Evolutionary conservation across 768 basidiomycete genomes (phyloP).

Genomic region (Tylopilus subfusipes): DNA sequence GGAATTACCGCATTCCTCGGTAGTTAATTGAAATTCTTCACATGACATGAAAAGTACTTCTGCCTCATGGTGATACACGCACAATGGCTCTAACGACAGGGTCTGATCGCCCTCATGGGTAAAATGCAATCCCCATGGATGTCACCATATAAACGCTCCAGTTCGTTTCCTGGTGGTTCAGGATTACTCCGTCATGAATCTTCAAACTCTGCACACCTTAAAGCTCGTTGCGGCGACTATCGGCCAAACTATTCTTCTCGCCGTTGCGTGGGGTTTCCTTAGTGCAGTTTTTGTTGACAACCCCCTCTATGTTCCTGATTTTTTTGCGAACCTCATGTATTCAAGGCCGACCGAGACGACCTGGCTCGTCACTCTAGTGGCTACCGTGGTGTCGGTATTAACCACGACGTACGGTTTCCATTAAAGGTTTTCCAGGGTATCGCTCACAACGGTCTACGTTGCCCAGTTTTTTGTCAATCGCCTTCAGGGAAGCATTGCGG

Average conservation of each 20-base stretch:
- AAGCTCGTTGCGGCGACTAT: neutral
- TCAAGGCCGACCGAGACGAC: neutral
- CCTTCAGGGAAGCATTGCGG: conserved; percentile 17
- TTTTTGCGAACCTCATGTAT: neutral
- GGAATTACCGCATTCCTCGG: neutral
- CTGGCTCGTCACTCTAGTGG: neutral
- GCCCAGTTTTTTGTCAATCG: conserved; percentile 2
- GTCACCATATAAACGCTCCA: neutral
- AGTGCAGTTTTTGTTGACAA: neutral
- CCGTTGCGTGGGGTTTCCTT: neutral
- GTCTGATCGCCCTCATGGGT: neutral
- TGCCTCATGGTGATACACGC: neutral
- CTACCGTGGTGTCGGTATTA: neutral
- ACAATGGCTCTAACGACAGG: neutral
- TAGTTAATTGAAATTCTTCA: neutral
- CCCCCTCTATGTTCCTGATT: neutral
- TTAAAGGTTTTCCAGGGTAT: neutral
- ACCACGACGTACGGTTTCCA: neutral
- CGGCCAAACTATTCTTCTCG: conserved; percentile 1
- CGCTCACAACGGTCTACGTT: neutral
- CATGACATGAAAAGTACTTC: neutral
- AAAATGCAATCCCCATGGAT: neutral
- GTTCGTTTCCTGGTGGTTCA: neutral
- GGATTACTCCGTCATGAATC: neutral
- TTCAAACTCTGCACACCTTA: neutral